Base-by-base conservation (phyloP, 495 filamentous ascomycete species). In the Staphylotrichum longicolle region DNA sequence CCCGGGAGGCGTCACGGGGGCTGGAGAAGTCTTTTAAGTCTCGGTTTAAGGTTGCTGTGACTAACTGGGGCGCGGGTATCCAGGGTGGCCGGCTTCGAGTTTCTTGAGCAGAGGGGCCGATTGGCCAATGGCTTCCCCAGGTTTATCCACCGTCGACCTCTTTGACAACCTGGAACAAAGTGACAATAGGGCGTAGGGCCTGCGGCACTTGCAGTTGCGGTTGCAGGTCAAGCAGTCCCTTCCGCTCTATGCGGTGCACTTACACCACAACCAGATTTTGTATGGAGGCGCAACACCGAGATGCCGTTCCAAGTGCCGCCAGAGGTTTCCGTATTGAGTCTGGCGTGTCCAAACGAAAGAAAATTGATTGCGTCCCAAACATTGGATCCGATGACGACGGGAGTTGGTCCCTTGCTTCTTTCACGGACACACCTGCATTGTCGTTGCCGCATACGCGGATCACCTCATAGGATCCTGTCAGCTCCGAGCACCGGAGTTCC, bases 41-140 rank as follows among this genome's bases (percentile, higher is more conserved):
- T 30, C 33, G n/a, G 39, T 33, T 8, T 7, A 42, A 39, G 15
- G 30, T n/a, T n/a, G 12, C 44, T 35, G 41, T 44, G 48, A 53
- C 48, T 37, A 53, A 54, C 40, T 12, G 15, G 41, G 41, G 12
- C 33, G 3, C n/a, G 56, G 56, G 56, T 50, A n/a, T 15, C 50
- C 51, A 48, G 58, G 34, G 32, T 45, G 33, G 40, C 9, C 40
- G 48, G 30, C 40, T 35, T 50, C 39, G 14, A 45, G n/a, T 32
- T 48, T 47, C 46, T 11, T 20, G 7, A 3, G 30, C 5, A 3
- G 5, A 12, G 33, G 20, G 60, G 12, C 60, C 52, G 60, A 62
- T 62, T 56, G 60, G 60, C 37, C 60, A 62, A 62, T 62, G 33
- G 8, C 14, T 12, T 14, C 12, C 37, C 44, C 7, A 5, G 20